Conservation (phyloP, 1,284 basidiomycete genomes). For the Phylloboletellus chloephorus region DNA sequence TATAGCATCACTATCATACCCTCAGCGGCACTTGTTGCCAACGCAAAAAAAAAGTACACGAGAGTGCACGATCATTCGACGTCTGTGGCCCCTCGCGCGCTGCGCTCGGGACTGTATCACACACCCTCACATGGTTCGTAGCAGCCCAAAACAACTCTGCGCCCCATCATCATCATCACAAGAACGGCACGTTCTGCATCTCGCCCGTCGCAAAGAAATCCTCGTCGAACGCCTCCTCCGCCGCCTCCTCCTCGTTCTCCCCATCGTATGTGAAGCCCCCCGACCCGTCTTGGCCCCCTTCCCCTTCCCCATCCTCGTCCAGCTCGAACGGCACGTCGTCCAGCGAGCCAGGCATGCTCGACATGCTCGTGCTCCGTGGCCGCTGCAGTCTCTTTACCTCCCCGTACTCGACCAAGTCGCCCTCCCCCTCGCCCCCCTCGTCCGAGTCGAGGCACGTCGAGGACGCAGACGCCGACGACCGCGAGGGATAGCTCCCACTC, state of each 20-base stretch:
- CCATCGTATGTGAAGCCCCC: slow-evolving; percentile 31
- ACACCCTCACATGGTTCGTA: too few relatives aligned
- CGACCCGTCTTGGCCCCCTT: slow-evolving; percentile 28
- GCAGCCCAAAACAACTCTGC: too few relatives aligned
- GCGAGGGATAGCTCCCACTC: slow-evolving; percentile 46
- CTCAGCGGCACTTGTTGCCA: too few relatives aligned
- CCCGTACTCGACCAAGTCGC: too few relatives aligned
- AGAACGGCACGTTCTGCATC: slow-evolving; percentile 80
- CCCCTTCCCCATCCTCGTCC: slow-evolving; percentile 40
- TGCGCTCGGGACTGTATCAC: too few relatives aligned
- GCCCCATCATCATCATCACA: too few relatives aligned
- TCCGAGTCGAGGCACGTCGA: slow-evolving; percentile 51
- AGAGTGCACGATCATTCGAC: too few relatives aligned
- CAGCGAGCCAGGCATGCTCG: slow-evolving; percentile 81
- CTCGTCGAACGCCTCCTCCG: slow-evolving; percentile 70
- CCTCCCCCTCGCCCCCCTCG: slow-evolving; percentile 40
- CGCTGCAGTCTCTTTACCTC: slow-evolving; percentile 36
- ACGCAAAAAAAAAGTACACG: too few relatives aligned
- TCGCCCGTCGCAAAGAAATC: slow-evolving; percentile 76
- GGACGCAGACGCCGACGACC: slow-evolving; percentile 42
- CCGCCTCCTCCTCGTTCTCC: slow-evolving; percentile 45
- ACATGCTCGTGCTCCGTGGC: slow-evolving; percentile 53
- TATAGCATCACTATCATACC: too few relatives aligned
- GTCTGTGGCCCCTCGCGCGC: too few relatives aligned
- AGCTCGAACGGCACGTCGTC: slow-evolving; percentile 52